phyloP scores from a whole-genome alignment of 495 filamentous ascomycete genomes.

The Delitschia confertaspora region DNA sequence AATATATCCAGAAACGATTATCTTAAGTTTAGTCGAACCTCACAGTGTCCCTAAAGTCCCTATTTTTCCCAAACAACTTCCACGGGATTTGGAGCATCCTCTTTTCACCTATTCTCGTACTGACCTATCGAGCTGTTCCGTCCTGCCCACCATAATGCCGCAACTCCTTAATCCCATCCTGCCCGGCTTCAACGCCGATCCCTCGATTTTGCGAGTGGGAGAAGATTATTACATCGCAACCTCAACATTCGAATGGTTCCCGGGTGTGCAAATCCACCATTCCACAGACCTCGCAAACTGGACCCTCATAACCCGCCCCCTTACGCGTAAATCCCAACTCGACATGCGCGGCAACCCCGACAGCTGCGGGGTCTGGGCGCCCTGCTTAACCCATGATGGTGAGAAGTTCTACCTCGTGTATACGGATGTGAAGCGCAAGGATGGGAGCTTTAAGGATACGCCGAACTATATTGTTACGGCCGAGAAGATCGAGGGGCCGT shows the following conservation, averaged over 20 bases:
- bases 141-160: slow-evolving; percentile 21
- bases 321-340: slow-evolving; percentile 34
- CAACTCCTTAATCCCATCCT: slow-evolving; percentile 48
- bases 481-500: slow-evolving; percentile 42
- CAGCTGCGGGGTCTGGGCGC: slow-evolving; percentile 57
- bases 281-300: slow-evolving; percentile 40
- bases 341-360: slow-evolving; percentile 34
- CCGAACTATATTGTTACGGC: slow-evolving; percentile 43
- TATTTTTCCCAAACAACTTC: no score
- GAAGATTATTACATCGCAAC: slow-evolving; percentile 55
- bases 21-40: no score
- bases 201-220: slow-evolving; percentile 49
- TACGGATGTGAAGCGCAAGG: slow-evolving; percentile 49
- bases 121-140: no score
- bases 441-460: slow-evolving; percentile 43
- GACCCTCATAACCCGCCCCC: slow-evolving; percentile 37
- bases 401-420: slow-evolving; percentile 39
- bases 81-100: no score
- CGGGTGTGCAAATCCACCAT: slow-evolving; percentile 48
- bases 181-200: slow-evolving; percentile 56
- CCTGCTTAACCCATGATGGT: slow-evolving; percentile 50
- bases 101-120: no score
- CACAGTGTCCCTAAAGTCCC: no score
- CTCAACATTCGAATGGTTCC: slow-evolving; percentile 56
- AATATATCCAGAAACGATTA: no score